These are phyloP conservation scores for Penicillium hesseltinei DNA, from an alignment of 2,329 filamentous ascomycete genomes.

Conservation along the genomic window DNA sequence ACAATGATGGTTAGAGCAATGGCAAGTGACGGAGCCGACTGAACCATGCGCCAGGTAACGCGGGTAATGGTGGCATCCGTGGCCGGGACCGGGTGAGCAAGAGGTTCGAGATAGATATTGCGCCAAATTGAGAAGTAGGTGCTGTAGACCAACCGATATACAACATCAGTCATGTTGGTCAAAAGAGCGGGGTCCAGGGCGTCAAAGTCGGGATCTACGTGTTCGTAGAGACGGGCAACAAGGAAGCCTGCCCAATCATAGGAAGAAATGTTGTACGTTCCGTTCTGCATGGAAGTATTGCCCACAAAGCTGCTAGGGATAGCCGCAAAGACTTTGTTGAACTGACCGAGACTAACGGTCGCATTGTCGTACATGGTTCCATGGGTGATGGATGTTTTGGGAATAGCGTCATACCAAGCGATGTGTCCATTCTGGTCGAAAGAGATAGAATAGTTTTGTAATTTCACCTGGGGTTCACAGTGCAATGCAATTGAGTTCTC, in stretches of 20 bases:
- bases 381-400: conserved; percentile 20
- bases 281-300: conserved; percentile 24
- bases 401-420: conserved; percentile 13
- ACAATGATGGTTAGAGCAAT: conserved; percentile 32
- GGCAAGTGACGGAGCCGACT: conserved; percentile 29
- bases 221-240: conserved; percentile 33
- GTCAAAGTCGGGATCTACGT: conserved; percentile 24
- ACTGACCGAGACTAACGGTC: conserved; percentile 35
- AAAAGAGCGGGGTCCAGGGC: conserved; percentile 23
- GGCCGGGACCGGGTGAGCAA: conserved; percentile 20
- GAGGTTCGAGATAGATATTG: conserved; percentile 30
- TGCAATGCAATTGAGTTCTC: conserved; percentile 34
- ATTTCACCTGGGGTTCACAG: conserved; percentile 28
- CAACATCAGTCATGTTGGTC: conserved; percentile 27
- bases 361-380: conserved; percentile 35
- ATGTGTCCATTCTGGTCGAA: conserved; percentile 35
- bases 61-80: conserved; percentile 29
- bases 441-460: conserved; percentile 26
- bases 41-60: conserved; percentile 33
- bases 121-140: conserved; percentile 39
- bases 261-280: conserved; percentile 29
- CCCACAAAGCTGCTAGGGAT: conserved; percentile 35
- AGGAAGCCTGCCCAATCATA: conserved; percentile 39
- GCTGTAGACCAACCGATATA: conserved; percentile 38
- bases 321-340: conserved; percentile 37